phyloP scores from a whole-genome alignment of 805 yeast species.

The Saccharomyces mikatae region DNA sequence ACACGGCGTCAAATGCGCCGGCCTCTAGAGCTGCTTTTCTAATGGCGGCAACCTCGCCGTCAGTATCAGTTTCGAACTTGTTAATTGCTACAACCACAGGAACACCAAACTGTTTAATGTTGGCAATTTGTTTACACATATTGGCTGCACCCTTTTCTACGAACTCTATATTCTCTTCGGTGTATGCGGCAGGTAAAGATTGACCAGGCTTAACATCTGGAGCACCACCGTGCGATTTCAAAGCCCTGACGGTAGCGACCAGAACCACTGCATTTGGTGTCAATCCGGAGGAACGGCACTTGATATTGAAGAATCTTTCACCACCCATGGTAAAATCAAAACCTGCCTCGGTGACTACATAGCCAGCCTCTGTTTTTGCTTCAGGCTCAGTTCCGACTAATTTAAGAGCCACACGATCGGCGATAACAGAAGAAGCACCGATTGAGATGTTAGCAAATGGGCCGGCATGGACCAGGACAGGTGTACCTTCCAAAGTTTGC shows the following conservation, averaged over 20 bases:
- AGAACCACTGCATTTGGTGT: constrained; percentile 70
- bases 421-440: constrained; percentile 78
- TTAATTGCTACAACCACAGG: constrained; percentile 80
- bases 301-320: constrained; percentile 75
- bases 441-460: constrained; percentile 84
- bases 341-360: constrained; percentile 82
- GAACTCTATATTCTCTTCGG: constrained; percentile 61
- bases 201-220: constrained; percentile 84
- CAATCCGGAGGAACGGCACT: constrained; percentile 74
- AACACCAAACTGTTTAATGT: constrained; percentile 62
- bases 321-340: constrained; percentile 91
- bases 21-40: constrained; percentile 61
- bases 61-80: constrained; percentile 67
- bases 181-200: constrained; percentile 64
- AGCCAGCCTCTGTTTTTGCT: constrained; percentile 49
- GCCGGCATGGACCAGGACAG: constrained; percentile 82
- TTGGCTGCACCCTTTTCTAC: constrained; percentile 65
- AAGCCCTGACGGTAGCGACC: constrained; percentile 79
- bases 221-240: constrained; percentile 83
- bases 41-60: constrained; percentile 59
- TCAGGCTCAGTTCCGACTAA: constrained; percentile 59
- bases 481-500: constrained; percentile 86
- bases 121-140: constrained; percentile 67
- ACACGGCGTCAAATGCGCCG: constrained; percentile 73
- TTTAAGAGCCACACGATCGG: constrained; percentile 75